These are phyloP conservation scores for Wallacemonas sp. DNA, from an alignment of 208 protist species.

Conservation along the genomic window DNA sequence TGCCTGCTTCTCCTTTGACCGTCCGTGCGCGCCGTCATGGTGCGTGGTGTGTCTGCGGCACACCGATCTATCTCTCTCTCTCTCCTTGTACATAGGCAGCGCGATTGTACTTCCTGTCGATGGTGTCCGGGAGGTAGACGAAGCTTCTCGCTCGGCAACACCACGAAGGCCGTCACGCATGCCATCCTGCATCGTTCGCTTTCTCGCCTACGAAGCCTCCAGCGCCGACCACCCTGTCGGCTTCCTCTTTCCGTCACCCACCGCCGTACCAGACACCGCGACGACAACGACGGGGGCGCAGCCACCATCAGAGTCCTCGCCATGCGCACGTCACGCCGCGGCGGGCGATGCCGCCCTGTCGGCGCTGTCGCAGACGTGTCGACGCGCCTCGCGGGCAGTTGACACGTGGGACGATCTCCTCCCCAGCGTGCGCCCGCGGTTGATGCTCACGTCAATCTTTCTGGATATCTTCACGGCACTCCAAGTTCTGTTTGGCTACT, in stretches of 20 bases:
- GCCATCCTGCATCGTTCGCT: no score
- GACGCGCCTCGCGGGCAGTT: neutral
- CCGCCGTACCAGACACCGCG: neutral
- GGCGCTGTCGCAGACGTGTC: no score
- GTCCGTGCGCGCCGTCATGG: no score
- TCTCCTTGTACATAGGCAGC: no score
- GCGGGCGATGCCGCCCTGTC: no score
- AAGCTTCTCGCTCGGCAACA: no score
- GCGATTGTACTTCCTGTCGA: no score
- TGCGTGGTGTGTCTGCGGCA: neutral
- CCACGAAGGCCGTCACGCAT: no score
- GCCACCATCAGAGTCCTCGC: neutral
- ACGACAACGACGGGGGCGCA: neutral
- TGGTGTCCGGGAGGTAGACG: no score
- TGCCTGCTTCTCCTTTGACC: no score
- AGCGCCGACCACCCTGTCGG: slow-evolving; percentile 3
- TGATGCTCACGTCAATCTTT: slow-evolving; percentile 11
- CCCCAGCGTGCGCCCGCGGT: neutral
- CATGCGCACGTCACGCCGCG: no score
- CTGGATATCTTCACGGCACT: slow-evolving; percentile 23
- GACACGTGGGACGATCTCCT: slow-evolving; percentile 7
- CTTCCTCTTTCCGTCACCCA: neutral
- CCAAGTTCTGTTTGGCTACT: slow-evolving; percentile 16
- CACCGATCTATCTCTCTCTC: no score
- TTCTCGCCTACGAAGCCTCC: neutral